These are phyloP conservation scores for Tuber microsphaerosporum DNA, from an alignment of 495 filamentous ascomycete genomes.

Conservation along the genomic window DNA sequence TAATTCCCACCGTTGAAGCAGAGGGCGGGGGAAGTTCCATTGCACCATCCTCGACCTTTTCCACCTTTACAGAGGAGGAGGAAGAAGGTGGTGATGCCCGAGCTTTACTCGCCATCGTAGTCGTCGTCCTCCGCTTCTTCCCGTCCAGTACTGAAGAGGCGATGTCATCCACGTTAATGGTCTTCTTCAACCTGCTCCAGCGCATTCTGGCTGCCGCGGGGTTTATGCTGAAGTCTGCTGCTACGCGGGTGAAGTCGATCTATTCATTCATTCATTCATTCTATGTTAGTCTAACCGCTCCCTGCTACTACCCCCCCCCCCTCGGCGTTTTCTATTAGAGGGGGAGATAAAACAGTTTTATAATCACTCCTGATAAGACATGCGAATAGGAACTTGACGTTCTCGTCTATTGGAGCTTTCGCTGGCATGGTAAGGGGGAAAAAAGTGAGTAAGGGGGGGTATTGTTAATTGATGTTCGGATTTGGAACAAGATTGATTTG, in stretches of 20 bases:
- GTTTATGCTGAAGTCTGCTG: conserved; percentile 38
- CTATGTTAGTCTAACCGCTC: background rate
- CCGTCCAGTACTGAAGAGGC: conserved; percentile 2
- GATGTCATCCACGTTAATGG: conserved; percentile 30
- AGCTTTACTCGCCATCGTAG: background rate
- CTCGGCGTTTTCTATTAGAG: background rate
- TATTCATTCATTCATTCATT: background rate
- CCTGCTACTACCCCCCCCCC: background rate
- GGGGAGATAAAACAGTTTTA: conserved; percentile 25
- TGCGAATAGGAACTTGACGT: conserved; percentile 37
- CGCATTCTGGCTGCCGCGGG: conserved; percentile 40
- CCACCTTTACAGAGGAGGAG: background rate
- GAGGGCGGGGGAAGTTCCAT: background rate
- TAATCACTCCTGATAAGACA: conserved; percentile 39
- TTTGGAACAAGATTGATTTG: background rate
- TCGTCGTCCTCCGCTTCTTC: background rate
- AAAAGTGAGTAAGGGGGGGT: background rate
- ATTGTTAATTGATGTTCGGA: conserved; percentile 23
- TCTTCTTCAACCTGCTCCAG: conserved; percentile 37
- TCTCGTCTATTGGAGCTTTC: conserved; percentile 40
- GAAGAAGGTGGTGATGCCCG: background rate
- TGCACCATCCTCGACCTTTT: background rate
- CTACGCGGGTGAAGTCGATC: conserved; percentile 38
- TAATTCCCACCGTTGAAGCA: background rate
- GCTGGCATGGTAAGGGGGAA: conserved; percentile 26